Conservation (phyloP, 768 basidiomycete species). For the Calocybe indica region DNA sequence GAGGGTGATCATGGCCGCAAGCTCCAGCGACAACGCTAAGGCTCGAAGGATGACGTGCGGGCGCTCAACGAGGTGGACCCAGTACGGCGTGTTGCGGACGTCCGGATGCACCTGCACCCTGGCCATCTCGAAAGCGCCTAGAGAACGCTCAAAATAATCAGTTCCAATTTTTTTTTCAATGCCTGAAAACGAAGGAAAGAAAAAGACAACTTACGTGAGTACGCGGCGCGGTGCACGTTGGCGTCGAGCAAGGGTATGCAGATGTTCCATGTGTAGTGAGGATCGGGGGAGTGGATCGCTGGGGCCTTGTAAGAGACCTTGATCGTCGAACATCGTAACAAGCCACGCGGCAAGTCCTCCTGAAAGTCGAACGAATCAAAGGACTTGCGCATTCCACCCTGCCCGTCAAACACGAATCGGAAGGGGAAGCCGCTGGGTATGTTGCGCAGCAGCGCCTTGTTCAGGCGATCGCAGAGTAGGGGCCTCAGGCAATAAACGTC, state of each 20-base stretch:
- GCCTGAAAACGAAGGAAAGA: neutral
- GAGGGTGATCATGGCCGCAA: no score
- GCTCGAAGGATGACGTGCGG: slow-evolving; percentile 22
- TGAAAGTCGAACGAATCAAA: slow-evolving; percentile 30
- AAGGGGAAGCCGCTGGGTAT: slow-evolving; percentile 33
- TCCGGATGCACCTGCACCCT: slow-evolving; percentile 29
- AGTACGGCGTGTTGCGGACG: slow-evolving; percentile 28
- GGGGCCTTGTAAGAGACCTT: slow-evolving; percentile 21
- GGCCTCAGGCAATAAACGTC: no score
- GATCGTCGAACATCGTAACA: slow-evolving; percentile 9
- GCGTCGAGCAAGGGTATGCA: slow-evolving; percentile 18
- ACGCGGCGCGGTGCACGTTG: slow-evolving; percentile 12
- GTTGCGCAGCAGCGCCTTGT: slow-evolving; percentile 20
- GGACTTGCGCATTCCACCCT: slow-evolving; percentile 16
- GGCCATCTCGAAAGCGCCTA: slow-evolving; percentile 23
- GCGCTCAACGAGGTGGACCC: slow-evolving; percentile 22
- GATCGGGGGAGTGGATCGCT: slow-evolving; percentile 4
- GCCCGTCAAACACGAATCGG: slow-evolving; percentile 16
- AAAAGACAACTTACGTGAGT: slow-evolving; percentile 15
- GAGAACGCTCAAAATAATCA: slow-evolving; percentile 2
- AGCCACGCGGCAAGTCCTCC: slow-evolving; percentile 15
- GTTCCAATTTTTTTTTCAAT: neutral
- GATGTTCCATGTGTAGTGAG: slow-evolving; percentile 27
- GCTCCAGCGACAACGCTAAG: no score
- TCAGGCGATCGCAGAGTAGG: slow-evolving; percentile 22